These are phyloP conservation scores for Suhomyces tanzawaensis DNA, from an alignment of 805 yeast species.

Conservation along the genomic window DNA sequence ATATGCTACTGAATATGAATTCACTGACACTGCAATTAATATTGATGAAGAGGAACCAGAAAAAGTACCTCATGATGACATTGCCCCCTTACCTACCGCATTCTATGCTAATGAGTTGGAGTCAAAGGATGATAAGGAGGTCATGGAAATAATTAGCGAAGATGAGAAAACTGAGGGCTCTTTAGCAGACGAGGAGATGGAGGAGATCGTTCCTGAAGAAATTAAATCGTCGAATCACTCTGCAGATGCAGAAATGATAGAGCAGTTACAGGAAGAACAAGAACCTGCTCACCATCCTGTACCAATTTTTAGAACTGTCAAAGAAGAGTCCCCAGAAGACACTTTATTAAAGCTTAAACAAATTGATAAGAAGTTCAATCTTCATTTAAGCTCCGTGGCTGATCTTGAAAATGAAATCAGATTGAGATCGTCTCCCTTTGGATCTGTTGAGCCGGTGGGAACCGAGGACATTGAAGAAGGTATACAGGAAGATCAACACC, in stretches of 20 bases:
- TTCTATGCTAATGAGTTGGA: conserved; percentile 8
- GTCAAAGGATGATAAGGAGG: not conserved
- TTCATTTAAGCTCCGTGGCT: conserved; percentile 20
- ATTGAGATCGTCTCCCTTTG: conserved; percentile 1
- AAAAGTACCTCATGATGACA: not conserved
- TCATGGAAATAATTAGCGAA: conserved; percentile 7
- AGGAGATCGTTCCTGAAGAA: conserved; percentile 4
- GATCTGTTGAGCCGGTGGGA: no score
- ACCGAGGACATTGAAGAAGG: no score
- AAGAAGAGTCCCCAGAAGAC: conserved; percentile 24
- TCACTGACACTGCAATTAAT: conserved; percentile 11
- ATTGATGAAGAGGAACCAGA: not conserved
- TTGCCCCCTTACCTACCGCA: conserved; percentile 13
- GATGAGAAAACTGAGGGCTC: conserved; percentile 20
- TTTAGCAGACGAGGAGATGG: conserved; percentile 17
- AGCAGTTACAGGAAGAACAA: not conserved
- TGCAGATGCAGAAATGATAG: not conserved
- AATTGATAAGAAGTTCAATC: conserved; percentile 23
- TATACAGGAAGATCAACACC: no score
- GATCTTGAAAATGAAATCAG: conserved; percentile 18
- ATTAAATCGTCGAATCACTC: not conserved
- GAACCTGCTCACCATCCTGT: conserved; percentile 12
- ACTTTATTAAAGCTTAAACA: conserved; percentile 20
- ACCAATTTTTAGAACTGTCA: conserved; percentile 28
- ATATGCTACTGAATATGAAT: conserved; percentile 16